These are phyloP conservation scores for Aspergillus alliaceus DNA, from an alignment of 2,329 filamentous ascomycete genomes.

Conservation along the genomic window DNA sequence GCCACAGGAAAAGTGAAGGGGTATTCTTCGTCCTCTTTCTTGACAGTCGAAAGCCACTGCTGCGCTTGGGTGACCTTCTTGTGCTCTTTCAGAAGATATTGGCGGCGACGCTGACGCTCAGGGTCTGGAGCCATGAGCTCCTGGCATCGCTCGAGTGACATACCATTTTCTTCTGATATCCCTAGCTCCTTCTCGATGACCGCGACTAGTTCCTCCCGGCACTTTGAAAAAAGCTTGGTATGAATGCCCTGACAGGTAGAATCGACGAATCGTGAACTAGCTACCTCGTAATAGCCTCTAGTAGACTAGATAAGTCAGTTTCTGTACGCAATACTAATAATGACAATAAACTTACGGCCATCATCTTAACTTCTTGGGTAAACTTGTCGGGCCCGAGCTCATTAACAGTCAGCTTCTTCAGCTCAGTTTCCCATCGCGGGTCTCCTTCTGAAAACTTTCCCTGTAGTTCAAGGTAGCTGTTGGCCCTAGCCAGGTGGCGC, in stretches of 20 bases:
- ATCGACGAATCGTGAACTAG: slow-evolving; percentile 40
- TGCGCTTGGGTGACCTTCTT: slow-evolving; percentile 36
- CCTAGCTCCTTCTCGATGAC: slow-evolving; percentile 31
- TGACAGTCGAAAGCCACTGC: slow-evolving; percentile 27
- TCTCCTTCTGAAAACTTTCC: slow-evolving; percentile 21
- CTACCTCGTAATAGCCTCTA: slow-evolving; percentile 42
- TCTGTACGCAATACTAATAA: neutral
- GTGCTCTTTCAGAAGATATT: slow-evolving; percentile 29
- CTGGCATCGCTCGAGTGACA: slow-evolving; percentile 30
- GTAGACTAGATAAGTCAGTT: slow-evolving; percentile 28
- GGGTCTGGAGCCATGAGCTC: slow-evolving; percentile 40
- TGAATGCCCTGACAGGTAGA: slow-evolving; percentile 39
- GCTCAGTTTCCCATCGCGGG: slow-evolving; percentile 16
- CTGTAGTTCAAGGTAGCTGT: slow-evolving; percentile 12
- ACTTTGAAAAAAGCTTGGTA: slow-evolving; percentile 37
- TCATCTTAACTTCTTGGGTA: slow-evolving; percentile 40
- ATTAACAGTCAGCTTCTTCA: slow-evolving; percentile 24
- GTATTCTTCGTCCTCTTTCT: slow-evolving; percentile 14
- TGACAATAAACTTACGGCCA: slow-evolving; percentile 37
- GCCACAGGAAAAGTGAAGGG: neutral
- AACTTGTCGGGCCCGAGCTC: slow-evolving; percentile 37
- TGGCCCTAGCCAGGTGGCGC: slow-evolving; percentile 22
- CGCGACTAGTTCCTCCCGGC: slow-evolving; percentile 30
- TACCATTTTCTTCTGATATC: slow-evolving; percentile 34
- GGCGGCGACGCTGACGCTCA: slow-evolving; percentile 33